Evolutionary conservation across 2,329 filamentous ascomycete species (phyloP), one percentile per base, ranked within the genome.

Genomic region (Rhinocladiella mackenziei): DNA sequence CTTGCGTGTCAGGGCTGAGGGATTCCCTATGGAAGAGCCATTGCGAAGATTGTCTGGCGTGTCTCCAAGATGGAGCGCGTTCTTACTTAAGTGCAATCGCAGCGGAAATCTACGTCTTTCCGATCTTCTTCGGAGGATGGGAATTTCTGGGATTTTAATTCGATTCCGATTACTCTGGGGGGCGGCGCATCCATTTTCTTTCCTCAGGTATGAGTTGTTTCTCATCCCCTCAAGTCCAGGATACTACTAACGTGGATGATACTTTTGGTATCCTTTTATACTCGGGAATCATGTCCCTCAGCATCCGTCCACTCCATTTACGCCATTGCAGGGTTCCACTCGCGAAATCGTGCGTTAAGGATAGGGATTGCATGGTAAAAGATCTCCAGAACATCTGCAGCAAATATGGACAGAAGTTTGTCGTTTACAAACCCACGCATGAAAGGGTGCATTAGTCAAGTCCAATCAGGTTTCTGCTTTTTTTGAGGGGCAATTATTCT

Each of bases 41-140:
- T 84, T 89, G 86, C 85, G 86, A 85, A 91, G 86, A 89, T 91
- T 81, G 86, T 89, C 77, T 78, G 77, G 39, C 49, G 40, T 41
- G 56, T 50, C 45, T 40, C 25, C n/a, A n/a, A n/a, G n/a, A n/a
- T n/a, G n/a, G n/a, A 28, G 26, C 30, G 41, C 48, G 45, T 46
- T 47, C 81, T 82, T 81, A 88, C 86, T 89, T 87, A 76, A 92
- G 87, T 91, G 84, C 87, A 87, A 92, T 92, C 84, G 86, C 85
- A 78, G 86, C 86, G 80, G 89, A 74, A 75, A 70, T 55, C 50
- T 48, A 55, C 59, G 63, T 57, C 58, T 65, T 62, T 63, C 60
- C 60, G 61, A 61, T 62, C 8, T 26, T 50, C 39, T 50, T 44
- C 35, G 41, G 46, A 48, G 32, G 29, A 22, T 43, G 46, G 53